Conservation (phyloP, 306 rosid genomes). For the Argentina anserina region DNA sequence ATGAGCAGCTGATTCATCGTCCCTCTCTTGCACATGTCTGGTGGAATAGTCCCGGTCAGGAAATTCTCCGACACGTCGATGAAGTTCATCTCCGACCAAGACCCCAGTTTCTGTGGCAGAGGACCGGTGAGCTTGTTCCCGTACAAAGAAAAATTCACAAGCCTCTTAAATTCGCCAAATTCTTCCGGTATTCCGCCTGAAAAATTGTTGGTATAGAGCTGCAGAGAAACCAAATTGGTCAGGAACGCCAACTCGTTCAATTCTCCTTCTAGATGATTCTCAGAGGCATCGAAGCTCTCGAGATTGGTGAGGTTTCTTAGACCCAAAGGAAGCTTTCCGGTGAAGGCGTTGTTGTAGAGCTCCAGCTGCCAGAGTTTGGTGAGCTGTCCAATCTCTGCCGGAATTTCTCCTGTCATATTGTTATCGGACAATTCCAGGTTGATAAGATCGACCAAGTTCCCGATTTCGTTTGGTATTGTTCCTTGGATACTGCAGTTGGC, state of each 20-base stretch:
- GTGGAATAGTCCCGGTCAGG: conserved; percentile 70
- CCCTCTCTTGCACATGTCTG: conserved; percentile 72
- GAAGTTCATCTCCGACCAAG: conserved; percentile 49
- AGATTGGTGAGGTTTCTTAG: conserved; percentile 52
- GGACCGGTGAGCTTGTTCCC: conserved; percentile 57
- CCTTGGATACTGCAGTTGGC: conserved; percentile 60
- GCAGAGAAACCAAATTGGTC: conserved; percentile 50
- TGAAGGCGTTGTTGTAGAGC: conserved; percentile 49
- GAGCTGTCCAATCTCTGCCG: conserved; percentile 63
- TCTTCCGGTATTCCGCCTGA: conserved; percentile 66
- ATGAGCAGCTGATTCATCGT: conserved; percentile 43
- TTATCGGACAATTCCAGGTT: conserved; percentile 60
- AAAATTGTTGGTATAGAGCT: conserved; percentile 45
- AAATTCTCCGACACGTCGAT: conserved; percentile 78
- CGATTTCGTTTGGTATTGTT: conserved; percentile 56
- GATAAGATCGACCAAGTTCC: conserved; percentile 52
- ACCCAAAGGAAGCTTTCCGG: conserved; percentile 61
- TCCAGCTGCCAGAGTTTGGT: conserved; percentile 68
- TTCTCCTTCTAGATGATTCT: conserved; percentile 55
- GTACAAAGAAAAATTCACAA: conserved; percentile 54
- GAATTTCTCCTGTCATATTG: conserved; percentile 56
- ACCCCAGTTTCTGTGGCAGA: conserved; percentile 71
- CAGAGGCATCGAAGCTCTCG: conserved; percentile 55
- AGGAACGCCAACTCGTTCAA: conserved; percentile 46
- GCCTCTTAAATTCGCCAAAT: conserved; percentile 64